Evolutionary conservation across 2,329 filamentous ascomycete species (phyloP).

Genomic region (Biscogniauxia marginata): DNA sequence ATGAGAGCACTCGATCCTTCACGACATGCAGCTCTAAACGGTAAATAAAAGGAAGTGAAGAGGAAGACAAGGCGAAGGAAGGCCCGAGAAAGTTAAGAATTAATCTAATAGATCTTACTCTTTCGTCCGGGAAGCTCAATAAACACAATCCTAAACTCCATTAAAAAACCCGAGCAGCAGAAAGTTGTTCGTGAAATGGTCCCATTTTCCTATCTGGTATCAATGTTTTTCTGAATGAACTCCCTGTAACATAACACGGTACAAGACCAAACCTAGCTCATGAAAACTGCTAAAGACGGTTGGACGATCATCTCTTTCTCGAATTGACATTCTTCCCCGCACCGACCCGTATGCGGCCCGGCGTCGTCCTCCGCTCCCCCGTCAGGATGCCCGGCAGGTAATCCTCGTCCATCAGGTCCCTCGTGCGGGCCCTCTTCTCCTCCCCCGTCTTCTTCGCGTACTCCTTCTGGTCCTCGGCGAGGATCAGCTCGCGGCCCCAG

Average conservation of each 20-base stretch:
- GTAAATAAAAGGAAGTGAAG: too few relatives aligned
- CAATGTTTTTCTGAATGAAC: too few relatives aligned
- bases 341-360: slow-evolving; percentile 73
- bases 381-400: slow-evolving; percentile 83
- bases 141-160: neutral
- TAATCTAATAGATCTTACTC: neutral
- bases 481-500: slow-evolving; percentile 80
- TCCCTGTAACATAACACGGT: neutral
- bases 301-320: slow-evolving; percentile 54
- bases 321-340: slow-evolving; percentile 86
- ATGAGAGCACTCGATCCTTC: too few relatives aligned
- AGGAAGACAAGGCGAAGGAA: too few relatives aligned
- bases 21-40: too few relatives aligned
- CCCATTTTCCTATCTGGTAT: neutral
- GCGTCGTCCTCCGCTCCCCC: slow-evolving; percentile 64
- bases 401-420: slow-evolving; percentile 92
- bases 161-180: neutral
- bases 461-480: slow-evolving; percentile 96
- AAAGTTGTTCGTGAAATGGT: neutral
- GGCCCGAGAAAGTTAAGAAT: too few relatives aligned
- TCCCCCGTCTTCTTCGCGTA: slow-evolving; percentile 64
- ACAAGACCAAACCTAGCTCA: neutral
- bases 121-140: neutral
- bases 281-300: neutral
- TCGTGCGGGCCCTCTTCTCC: slow-evolving; percentile 66